These are phyloP conservation scores for Sporopachydermia quercuum DNA, from an alignment of 805 yeast species.

Conservation along the genomic window DNA sequence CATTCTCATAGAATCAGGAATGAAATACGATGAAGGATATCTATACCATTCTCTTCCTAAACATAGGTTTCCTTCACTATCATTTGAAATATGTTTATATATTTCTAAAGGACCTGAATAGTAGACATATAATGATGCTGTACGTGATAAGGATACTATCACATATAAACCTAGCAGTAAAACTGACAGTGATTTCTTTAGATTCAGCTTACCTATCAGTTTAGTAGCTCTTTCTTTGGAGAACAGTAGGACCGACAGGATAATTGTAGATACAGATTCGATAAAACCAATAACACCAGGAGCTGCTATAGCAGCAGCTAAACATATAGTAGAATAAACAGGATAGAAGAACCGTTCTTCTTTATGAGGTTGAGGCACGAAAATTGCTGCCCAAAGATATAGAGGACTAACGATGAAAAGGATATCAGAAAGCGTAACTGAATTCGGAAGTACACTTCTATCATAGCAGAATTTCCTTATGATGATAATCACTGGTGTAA, in stretches of 20 bases:
- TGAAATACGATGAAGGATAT: slow-evolving; percentile 75
- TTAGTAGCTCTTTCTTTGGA: not conserved
- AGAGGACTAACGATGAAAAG: slow-evolving; percentile 31
- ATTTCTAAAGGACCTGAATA: slow-evolving; percentile 62
- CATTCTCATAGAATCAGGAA: slow-evolving; percentile 48
- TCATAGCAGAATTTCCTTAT: not conserved
- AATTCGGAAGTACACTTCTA: not conserved
- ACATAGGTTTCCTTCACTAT: slow-evolving; percentile 42
- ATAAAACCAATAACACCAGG: not conserved
- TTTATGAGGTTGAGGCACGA: slow-evolving; percentile 72
- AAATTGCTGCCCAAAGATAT: slow-evolving; percentile 50
- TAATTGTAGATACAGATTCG: slow-evolving; percentile 4
- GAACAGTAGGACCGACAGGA: not conserved
- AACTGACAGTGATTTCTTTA: not conserved
- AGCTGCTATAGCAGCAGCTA: slow-evolving; percentile 42
- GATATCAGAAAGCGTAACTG: slow-evolving; percentile 8
- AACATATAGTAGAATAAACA: slow-evolving; percentile 51
- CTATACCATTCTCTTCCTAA: slow-evolving; percentile 95
- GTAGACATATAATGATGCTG: slow-evolving; percentile 43
- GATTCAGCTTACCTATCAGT: slow-evolving; percentile 3
- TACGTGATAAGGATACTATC: slow-evolving; percentile 32
- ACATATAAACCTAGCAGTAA: slow-evolving; percentile 8
- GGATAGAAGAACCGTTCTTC: slow-evolving; percentile 89
- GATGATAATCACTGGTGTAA: slow-evolving; percentile 4
- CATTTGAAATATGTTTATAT: slow-evolving; percentile 26